Evolutionary conservation across 1,284 basidiomycete species (phyloP), one percentile per base, ranked within the genome.

Genomic region (Boletus semigastroideus): DNA sequence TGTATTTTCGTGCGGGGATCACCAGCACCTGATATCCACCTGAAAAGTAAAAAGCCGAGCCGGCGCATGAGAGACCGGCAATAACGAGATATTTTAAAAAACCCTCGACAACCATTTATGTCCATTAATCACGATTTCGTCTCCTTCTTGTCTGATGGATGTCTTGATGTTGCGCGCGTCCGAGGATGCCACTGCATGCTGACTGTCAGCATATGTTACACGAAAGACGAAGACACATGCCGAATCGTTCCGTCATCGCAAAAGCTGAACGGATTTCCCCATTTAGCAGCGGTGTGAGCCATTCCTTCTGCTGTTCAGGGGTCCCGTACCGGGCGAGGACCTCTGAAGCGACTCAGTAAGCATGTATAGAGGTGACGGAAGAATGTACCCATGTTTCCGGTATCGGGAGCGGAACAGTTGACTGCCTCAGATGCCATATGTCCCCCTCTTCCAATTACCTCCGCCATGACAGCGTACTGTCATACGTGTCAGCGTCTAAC

Each of bases 21-120:
- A 33, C 95, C 95, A 5, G 96, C 96, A 46, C 96, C 96, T 39
- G 92, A 94, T 70, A 98, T 98, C 89, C 92, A 98, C 91, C 87
- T 89, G 38, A 48, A 13, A 36, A 54, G 38, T 34, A 28, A 31
- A 33, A 20, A 38, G 25, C 53, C 53, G 45, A 41, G n/a, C 36
- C 39, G 52, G 49, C 9, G 48, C 8, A 52, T 64, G 28, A 56
- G 46, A 46, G 9, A 27, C 55, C 53, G 46, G 31, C 10, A 28
- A 48, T 22, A 17, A 50, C 17, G 25, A 36, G 9, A 42, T 19
- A 17, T 3, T 22, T 22, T 22, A 42, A 36, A 46, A 47, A 28
- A 1, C 46, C 33, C 2, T 44, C 27, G 54, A 66, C 13, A 42
- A 86, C 95, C 96, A 98, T 82, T 99, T 99, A 74, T 96, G 94